These are phyloP conservation scores for Yamadazyma conglobata DNA, from an alignment of 1,139 yeast species.

Conservation along the genomic window DNA sequence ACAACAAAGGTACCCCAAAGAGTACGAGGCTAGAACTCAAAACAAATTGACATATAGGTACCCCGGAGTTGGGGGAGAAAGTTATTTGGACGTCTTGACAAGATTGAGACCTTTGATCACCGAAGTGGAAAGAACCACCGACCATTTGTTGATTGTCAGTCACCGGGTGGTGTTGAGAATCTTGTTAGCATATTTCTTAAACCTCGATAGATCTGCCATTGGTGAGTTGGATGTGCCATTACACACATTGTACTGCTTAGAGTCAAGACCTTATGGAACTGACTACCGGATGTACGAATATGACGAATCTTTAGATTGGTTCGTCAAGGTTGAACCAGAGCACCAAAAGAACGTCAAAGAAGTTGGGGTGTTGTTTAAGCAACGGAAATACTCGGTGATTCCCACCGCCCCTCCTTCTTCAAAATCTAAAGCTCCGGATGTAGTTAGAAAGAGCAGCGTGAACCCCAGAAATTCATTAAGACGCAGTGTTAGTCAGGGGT, in stretches of 20 bases:
- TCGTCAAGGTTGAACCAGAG: conserved; percentile 68
- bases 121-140: conserved; percentile 88
- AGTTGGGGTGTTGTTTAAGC: conserved; percentile 63
- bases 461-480: conserved; percentile 6
- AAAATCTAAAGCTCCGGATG: conserved; percentile 8
- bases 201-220: conserved; percentile 75
- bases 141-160: conserved; percentile 76
- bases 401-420: conserved; percentile 67
- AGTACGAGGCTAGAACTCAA: conserved; percentile 68
- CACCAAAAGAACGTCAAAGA: conserved; percentile 58
- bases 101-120: conserved; percentile 86
- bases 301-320: conserved; percentile 76
- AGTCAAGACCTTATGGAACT: conserved; percentile 92
- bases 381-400: conserved; percentile 65
- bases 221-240: conserved; percentile 91
- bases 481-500: conserved; percentile 16
- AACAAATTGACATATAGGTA: conserved; percentile 82
- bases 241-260: conserved; percentile 84
- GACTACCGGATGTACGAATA: conserved; percentile 88
- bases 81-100: conserved; percentile 88
- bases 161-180: conserved; percentile 92
- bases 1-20: conserved; percentile 62
- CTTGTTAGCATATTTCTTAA: conserved; percentile 82
- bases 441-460: conserved; percentile 7
- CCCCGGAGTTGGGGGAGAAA: conserved; percentile 98